phyloP scores from a whole-genome alignment of 2,329 filamentous ascomycete species.

The Alternaria panax region DNA sequence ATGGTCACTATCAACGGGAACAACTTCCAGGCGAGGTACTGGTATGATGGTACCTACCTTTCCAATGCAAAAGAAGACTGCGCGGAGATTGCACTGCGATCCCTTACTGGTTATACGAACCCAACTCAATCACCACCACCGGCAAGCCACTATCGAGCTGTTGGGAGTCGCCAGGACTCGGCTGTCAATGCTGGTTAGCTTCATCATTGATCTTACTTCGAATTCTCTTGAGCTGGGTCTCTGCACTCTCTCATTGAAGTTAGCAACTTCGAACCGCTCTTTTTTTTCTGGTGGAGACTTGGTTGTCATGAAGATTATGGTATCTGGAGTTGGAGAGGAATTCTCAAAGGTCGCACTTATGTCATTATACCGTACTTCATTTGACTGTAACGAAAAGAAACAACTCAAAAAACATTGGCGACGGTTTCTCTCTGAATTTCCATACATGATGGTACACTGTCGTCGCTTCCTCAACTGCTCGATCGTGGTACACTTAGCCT shows the following conservation, averaged over 20 bases:
- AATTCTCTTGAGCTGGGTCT: not conserved
- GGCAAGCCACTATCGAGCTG: slow-evolving; percentile 31
- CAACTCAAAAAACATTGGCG: not conserved
- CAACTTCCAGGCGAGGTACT: slow-evolving; percentile 44
- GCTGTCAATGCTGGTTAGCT: slow-evolving; percentile 4
- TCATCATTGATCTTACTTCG: not conserved
- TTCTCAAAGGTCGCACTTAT: not conserved
- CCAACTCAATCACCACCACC: slow-evolving; percentile 29
- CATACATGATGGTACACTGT: not conserved
- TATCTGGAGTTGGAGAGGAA: not conserved
- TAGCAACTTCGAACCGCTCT: not conserved
- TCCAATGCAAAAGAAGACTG: slow-evolving; percentile 48
- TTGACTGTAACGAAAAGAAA: not conserved
- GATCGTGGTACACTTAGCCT: slow-evolving; percentile 5
- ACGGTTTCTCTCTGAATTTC: not conserved
- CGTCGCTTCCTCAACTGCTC: slow-evolving; percentile 2
- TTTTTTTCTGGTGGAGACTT: not conserved
- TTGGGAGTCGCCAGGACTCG: slow-evolving; percentile 9
- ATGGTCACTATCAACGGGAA: slow-evolving; percentile 36
- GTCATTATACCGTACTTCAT: not conserved
- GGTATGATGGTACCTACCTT: slow-evolving; percentile 46
- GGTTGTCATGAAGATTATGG: not conserved
- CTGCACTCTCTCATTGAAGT: not conserved
- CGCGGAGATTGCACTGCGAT: slow-evolving; percentile 42
- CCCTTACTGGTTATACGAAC: slow-evolving; percentile 31